Percentiles rank a stretch among this genome's conserved stretches.
These are phyloP conservation scores for Auricularia auricula-judae DNA, from an alignment of 768 basidiomycete genomes.

Conservation along the genomic window DNA sequence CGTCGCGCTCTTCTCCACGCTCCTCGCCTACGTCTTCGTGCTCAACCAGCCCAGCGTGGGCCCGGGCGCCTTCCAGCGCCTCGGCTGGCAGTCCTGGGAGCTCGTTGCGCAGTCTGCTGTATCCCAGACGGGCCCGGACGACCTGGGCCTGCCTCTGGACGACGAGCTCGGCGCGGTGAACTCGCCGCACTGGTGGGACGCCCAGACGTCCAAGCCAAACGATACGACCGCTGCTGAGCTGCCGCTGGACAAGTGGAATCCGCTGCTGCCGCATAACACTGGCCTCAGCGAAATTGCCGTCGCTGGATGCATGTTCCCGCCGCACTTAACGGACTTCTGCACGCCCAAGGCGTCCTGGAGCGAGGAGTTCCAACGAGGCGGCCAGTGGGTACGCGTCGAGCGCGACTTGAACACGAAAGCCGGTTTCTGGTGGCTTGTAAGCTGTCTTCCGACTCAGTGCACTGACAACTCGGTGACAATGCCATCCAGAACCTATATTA, in stretches of 20 bases:
- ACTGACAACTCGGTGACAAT: neutral
- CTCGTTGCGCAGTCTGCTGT: conserved; percentile 9
- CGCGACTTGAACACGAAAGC: conserved; percentile 61
- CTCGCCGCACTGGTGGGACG: neutral
- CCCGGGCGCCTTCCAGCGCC: conserved; percentile 54
- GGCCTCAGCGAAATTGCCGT: conserved; percentile 49
- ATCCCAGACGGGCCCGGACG: neutral
- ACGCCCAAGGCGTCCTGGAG: conserved; percentile 56
- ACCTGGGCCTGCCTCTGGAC: conserved; percentile 5
- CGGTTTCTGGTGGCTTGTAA: conserved; percentile 30
- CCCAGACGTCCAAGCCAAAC: conserved; percentile 8
- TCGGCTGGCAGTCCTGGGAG: conserved; percentile 91
- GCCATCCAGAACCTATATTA: conserved; percentile 50
- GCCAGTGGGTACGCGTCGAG: conserved; percentile 82
- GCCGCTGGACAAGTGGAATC: conserved; percentile 41
- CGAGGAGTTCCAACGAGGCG: conserved; percentile 61
- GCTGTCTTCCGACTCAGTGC: neutral
- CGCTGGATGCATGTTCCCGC: conserved; percentile 53
- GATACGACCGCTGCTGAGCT: conserved; percentile 5
- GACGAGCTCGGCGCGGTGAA: conserved; percentile 2
- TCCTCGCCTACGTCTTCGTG: conserved; percentile 68
- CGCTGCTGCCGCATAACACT: neutral
- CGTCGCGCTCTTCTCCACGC: conserved; percentile 53
- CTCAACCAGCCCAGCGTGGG: conserved; percentile 71
- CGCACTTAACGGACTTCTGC: conserved; percentile 51